Evolutionary conservation across 768 basidiomycete species (phyloP), one percentile per base, ranked within the genome.

Genomic region (Termitomyces titanicus): DNA sequence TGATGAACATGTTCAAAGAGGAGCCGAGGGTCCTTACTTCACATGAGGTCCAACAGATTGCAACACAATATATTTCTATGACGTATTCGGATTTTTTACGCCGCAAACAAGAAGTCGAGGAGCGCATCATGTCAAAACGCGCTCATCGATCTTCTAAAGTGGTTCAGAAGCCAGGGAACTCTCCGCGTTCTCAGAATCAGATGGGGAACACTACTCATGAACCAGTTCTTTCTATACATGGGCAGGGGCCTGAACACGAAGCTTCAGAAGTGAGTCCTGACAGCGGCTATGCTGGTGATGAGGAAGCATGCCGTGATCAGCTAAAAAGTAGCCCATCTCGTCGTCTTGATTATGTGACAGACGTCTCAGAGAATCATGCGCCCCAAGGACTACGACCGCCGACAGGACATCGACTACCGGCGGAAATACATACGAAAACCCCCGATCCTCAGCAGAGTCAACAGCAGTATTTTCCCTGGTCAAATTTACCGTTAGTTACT

Each of bases 81-180:
- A 50, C 42, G 10, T 45, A 45, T 24, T 24, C 52, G 25, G 50
- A 55, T n/a, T 51, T 43, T 35, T 25, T 35, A 18, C 44, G 49
- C 4, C 38, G 18, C 10, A 3, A 13, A 5, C 5, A 56, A 31
- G 29, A 51, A 34, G 3, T 51, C 13, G 25, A 45, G 35, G 31
- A 45, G 10, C 44, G 35, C 20, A 20, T 45, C 22, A 27, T 37
- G 33, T 29, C 43, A 17, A 45, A 39, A 37, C 13, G 1, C 42
- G 25, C 15, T 12, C n/a, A 42, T 25, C 24, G 53, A 27, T 33
- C 22, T 24, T 17, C 33, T 7, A 2, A 17, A 8, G 39, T 40
- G 17, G 39, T 18, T 18, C 7, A 40, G 20, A 10, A 40, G n/a
- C 20, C 31, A 3, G 10, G 17, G 22, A n/a, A 12, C 22, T 8